Evolutionary conservation across 768 basidiomycete species (phyloP), one percentile per base, ranked within the genome.

Genomic region (Pisolithus sp.): DNA sequence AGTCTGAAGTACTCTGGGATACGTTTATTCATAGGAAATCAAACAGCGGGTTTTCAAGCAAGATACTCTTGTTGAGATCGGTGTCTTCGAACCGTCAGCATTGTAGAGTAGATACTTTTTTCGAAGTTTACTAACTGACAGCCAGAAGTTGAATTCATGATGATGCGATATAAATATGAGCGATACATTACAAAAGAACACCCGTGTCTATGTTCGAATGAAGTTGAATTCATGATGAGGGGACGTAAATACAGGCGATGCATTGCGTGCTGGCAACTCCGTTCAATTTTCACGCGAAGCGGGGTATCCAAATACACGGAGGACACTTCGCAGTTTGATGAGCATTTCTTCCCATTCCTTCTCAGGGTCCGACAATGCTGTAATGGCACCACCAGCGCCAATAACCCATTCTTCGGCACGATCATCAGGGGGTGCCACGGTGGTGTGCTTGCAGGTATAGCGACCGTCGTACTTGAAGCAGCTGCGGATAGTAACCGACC

Each of bases 311-410:
- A 90, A 90, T 21, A 81, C 78, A 40, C 78, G 74, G 46, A 90
- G 70, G 42, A 88, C 87, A 58, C 87, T 89, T 55, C 84, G 77
- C 24, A 94, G 77, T 65, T 98, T 97, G n/a, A 83, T 75, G n/a
- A 81, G 60, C 79, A 97, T 95, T 65, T 98, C 94, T 6, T 95
- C 92, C 94, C 94, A 97, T 66, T 97, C 94, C 6, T 76, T 82
- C 41, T 84, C 79, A 4, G 86, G 76, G 53, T 93, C 82, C 5
- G 93, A 94, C 37, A 97, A 75, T 13, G 92, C 93, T 20, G 94
- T 97, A 58, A 98, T 96, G 34, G 34, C 34, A 15, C 34, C 34
- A 34, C 34, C 34, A 12, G 34, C 34, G 12, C 34, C 34, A 34
- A 34, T 34, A 34, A 34, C 34, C 34, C 34, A 34, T 34, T 34